Evolutionary conservation across 1,284 basidiomycete genomes (phyloP).

Genomic region (Prillingera fragicola): DNA sequence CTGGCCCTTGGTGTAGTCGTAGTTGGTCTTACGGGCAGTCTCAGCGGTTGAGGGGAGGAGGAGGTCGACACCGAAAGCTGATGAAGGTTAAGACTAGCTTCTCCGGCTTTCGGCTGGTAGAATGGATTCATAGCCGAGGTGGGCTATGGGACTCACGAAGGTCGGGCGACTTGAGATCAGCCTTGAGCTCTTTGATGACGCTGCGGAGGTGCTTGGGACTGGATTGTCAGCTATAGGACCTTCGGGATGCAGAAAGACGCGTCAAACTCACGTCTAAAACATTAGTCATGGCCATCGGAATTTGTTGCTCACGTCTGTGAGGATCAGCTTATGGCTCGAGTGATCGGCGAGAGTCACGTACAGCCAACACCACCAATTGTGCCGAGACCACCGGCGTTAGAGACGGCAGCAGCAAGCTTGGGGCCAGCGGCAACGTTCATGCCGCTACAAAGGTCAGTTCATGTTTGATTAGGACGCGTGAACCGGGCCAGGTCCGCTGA

Average conservation of each 20-base stretch:
- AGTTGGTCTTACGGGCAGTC: conserved; percentile 74
- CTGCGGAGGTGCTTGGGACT: conserved; percentile 46
- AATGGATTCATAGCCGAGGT: too few relatives aligned
- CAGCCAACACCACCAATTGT: conserved; percentile 80
- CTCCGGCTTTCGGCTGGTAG: too few relatives aligned
- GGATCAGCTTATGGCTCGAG: not conserved
- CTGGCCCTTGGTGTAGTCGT: conserved; percentile 62
- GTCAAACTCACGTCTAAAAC: too few relatives aligned
- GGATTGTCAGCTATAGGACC: too few relatives aligned
- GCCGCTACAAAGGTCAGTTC: conserved; percentile 45
- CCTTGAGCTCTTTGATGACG: conserved; percentile 69
- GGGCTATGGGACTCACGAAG: not conserved
- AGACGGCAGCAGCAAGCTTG: conserved; percentile 67
- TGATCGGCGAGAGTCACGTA: conserved; percentile 52
- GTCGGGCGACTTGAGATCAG: conserved; percentile 55
- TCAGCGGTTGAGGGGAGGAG: conserved; percentile 76
- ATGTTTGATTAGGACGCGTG: not conserved
- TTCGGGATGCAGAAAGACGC: too few relatives aligned
- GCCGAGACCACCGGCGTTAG: conserved; percentile 76
- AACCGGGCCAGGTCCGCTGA: not conserved
- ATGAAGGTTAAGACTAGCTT: too few relatives aligned
- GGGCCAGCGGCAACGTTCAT: conserved; percentile 87
- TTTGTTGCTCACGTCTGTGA: too few relatives aligned
- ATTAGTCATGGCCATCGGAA: too few relatives aligned
- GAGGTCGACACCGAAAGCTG: conserved; percentile 80